phyloP scores from a whole-genome alignment of 2,329 filamentous ascomycete genomes.

The Stagonosporopsis tanaceti region DNA sequence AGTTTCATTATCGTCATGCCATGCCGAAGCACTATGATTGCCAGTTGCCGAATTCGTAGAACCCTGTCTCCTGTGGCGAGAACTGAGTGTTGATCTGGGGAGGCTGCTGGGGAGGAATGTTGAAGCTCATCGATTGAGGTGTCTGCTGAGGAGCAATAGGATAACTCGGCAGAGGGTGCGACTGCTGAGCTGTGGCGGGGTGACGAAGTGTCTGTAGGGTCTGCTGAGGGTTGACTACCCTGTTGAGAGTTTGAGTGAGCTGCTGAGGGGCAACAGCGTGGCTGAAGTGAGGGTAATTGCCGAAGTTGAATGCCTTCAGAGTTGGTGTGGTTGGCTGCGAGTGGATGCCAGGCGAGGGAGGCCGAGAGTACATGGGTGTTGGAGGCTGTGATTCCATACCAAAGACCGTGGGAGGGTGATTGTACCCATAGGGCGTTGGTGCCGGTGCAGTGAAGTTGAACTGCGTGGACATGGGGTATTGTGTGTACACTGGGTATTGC shows the following conservation, averaged over 20 bases:
- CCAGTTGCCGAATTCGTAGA: constrained; percentile 17
- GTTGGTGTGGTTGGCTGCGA: constrained; percentile 42
- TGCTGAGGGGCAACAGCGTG: constrained; percentile 21
- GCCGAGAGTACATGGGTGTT: constrained; percentile 20
- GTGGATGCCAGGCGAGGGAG: constrained; percentile 26
- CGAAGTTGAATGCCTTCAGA: constrained; percentile 24
- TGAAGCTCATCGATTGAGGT: constrained; percentile 17
- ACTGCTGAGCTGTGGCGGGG: constrained; percentile 18
- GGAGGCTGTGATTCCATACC: constrained; percentile 24
- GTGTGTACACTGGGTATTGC: constrained; percentile 15
- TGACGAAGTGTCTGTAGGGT: constrained; percentile 20
- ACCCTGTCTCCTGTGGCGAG: constrained; percentile 15
- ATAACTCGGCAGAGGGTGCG: constrained; percentile 15
- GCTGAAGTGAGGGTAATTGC: constrained; percentile 17
- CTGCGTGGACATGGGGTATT: constrained; percentile 19
- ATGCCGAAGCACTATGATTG: constrained; percentile 1
- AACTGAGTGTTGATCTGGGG: constrained; percentile 17
- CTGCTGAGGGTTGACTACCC: constrained; percentile 20
- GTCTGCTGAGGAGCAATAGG: constrained; percentile 13
- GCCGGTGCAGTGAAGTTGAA: constrained; percentile 18
- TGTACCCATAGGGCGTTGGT: constrained; percentile 24
- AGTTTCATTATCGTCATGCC: constrained; percentile 8
- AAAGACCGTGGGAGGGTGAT: constrained; percentile 34
- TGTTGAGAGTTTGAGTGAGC: constrained; percentile 21
- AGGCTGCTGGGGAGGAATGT: constrained; percentile 13